Evolutionary conservation across 441 rosid species (phyloP), one percentile per base, ranked within the genome.

Genomic region (Pelargonium citronellum): DNA sequence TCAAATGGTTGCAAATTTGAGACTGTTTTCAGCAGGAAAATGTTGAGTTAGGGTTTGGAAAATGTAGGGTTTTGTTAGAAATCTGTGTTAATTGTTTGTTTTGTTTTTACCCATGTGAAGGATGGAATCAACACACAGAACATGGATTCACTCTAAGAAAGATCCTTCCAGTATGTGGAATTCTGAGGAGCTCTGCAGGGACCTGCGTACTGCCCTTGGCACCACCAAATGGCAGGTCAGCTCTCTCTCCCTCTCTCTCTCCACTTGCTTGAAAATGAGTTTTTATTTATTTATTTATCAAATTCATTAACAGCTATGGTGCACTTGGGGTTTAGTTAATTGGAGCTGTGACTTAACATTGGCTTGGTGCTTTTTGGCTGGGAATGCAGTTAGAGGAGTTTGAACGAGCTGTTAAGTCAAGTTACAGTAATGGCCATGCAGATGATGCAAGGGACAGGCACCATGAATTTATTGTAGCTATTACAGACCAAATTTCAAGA

Each of bases 161-260:
- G 85, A 82, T 22, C 43, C 72, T 30, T 82, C 89, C 1, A 75
- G 78, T 27, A 65, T 68, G 74, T 90, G 92, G 91, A 81, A 87
- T 72, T 72, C 83, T 15, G 91, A 84, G 71, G 93, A 90, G 74
- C 85, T 92, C 68, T 76, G 70, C 55, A 83, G 93, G 7, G 96
- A 87, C 68, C 86, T 92, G 41, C 85, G 70, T 10, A 87, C 90
- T 0, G 80, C 90, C 12, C 85, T 90, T 4, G 96, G 98, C 75
- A 92, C 96, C 66, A 80, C 96, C 77, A 87, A 86, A 76, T 92
- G 98, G 98, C 98, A 92, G 96, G 97, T 89, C 63, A 72, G 64
- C 47, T 73, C 73, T 57, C 64, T 34, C 39, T 5, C 30, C 1
- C 24, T 22, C 24, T 34, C 39, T 5, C 30, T 22, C 24, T 22